Evolutionary conservation across 768 basidiomycete species (phyloP), one percentile per base, ranked within the genome.

Genomic region (Psilocybe sp.): DNA sequence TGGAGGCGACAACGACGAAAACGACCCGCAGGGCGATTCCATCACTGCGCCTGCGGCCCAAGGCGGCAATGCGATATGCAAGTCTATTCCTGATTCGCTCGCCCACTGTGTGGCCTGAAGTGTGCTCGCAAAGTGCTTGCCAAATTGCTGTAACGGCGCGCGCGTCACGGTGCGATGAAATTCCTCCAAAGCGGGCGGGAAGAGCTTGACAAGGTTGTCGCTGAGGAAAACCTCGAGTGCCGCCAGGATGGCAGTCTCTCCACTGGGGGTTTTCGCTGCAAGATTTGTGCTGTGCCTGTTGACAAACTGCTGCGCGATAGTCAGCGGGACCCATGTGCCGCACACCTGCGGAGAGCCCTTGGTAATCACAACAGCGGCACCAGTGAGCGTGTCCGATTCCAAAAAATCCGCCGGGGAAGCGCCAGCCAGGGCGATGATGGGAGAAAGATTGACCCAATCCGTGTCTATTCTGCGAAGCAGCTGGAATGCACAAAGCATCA

Each of bases 401-500:
- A 28, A 28, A 28, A 28, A 28, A 41, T 38, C 35, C 18, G 37
- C 51, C 23, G 55, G 47, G 3, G 71, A 61, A 50, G 75, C 60
- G 40, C 70, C 69, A 42, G 77, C 70, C 63, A 73, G 71, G 23
- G 72, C 68, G 4, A 77, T 64, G 42, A 87, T 78, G 16, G 80
- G 75, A 38, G 84, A 77, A 40, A 89, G 72, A 63, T 89, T 86
- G 58, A 89, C 86, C 56, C 85, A 89, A 60, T 87, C 85, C 32
- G 86, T 86, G 67, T 89, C 87, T 47, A 89, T 81, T 55, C 88
- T 82, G 57, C 88, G 81, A 54, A 89, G 67, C 41, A 89, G 71
- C 31, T 76, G 69, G 44, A 72, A 71, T 7, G 75, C 64, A 36
- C 79, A 81, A 9, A 89, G 73, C 45, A 69, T 72, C 65, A 82